phyloP scores from a whole-genome alignment of 768 basidiomycete species.

The Boletus edulis region DNA sequence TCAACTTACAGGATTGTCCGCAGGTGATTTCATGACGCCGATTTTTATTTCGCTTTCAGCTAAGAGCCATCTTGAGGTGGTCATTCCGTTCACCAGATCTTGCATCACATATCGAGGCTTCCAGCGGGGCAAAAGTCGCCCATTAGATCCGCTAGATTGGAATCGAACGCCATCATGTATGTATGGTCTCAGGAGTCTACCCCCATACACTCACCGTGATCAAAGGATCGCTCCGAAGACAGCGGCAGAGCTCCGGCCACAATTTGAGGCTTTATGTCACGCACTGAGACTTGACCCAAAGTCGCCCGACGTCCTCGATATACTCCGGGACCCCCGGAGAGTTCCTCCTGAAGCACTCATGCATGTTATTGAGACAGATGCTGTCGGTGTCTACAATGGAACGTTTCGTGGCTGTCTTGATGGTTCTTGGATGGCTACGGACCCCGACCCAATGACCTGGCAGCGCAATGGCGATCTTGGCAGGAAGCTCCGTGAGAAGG shows the following conservation, averaged over 20 bases:
- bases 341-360: conserved; percentile 52
- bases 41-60: neutral
- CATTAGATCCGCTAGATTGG: conserved; percentile 61
- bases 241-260: conserved; percentile 51
- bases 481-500: conserved; percentile 48
- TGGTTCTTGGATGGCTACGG: conserved; percentile 50
- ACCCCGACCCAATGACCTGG: conserved; percentile 64
- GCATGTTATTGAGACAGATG: conserved; percentile 54
- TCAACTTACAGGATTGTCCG: conserved; percentile 65
- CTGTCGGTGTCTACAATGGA: conserved; percentile 49
- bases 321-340: conserved; percentile 46
- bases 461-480: conserved; percentile 63
- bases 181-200: conserved; percentile 17
- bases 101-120: conserved; percentile 66
- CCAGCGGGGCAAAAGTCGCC: conserved; percentile 56
- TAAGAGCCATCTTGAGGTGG: conserved; percentile 42
- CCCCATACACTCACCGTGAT: neutral
- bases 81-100: conserved; percentile 71
- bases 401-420: conserved; percentile 70
- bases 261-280: conserved; percentile 60
- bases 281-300: conserved; percentile 54
- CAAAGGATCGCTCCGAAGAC: conserved; percentile 56
- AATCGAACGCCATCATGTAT: conserved; percentile 74
- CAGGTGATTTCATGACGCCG: conserved; percentile 36
- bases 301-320: conserved; percentile 43